Evolutionary conservation across 2,329 filamentous ascomycete genomes (phyloP).

Genomic region (Tolypocladium ophioglossoides): DNA sequence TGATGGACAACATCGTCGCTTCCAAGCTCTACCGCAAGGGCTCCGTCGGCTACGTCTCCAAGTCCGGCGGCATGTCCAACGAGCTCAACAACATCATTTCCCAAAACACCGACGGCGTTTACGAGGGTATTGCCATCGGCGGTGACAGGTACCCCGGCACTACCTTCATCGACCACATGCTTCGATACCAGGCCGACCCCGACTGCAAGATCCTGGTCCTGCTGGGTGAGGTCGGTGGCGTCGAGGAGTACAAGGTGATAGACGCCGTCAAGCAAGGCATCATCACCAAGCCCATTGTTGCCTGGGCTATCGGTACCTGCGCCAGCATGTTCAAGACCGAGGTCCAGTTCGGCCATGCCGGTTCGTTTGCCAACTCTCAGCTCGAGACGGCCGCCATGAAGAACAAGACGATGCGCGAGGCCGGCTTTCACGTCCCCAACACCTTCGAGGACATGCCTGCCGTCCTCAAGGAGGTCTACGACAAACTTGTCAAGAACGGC

Average conservation of each 20-base stretch:
- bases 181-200: slow-evolving; percentile 92
- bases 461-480: slow-evolving; percentile 70
- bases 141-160: slow-evolving; percentile 98
- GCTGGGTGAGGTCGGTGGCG: slow-evolving; percentile 96
- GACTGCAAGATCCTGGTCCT: slow-evolving; percentile 96
- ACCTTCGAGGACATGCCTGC: slow-evolving; percentile 93
- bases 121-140: slow-evolving; percentile 98
- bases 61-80: slow-evolving; percentile 99
- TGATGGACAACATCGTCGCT: slow-evolving; percentile 99
- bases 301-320: slow-evolving; percentile 98
- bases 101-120: slow-evolving; percentile 93
- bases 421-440: slow-evolving; percentile 86
- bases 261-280: slow-evolving; percentile 89
- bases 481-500: slow-evolving; percentile 75
- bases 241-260: slow-evolving; percentile 99
- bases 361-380: slow-evolving; percentile 97
- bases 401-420: slow-evolving; percentile 95
- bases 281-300: slow-evolving; percentile 98
- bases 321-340: slow-evolving; percentile 99
- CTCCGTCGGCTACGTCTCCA: slow-evolving; percentile 98
- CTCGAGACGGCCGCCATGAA: slow-evolving; percentile 94
- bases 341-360: slow-evolving; percentile 98
- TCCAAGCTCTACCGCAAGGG: slow-evolving; percentile 99
- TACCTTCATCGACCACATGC: slow-evolving; percentile 97
- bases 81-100: slow-evolving; percentile 99